Percentiles rank a stretch among this genome's conserved stretches.
These are phyloP conservation scores for Massariosphaeria phaeospora DNA, from an alignment of 495 filamentous ascomycete species.

Conservation along the genomic window DNA sequence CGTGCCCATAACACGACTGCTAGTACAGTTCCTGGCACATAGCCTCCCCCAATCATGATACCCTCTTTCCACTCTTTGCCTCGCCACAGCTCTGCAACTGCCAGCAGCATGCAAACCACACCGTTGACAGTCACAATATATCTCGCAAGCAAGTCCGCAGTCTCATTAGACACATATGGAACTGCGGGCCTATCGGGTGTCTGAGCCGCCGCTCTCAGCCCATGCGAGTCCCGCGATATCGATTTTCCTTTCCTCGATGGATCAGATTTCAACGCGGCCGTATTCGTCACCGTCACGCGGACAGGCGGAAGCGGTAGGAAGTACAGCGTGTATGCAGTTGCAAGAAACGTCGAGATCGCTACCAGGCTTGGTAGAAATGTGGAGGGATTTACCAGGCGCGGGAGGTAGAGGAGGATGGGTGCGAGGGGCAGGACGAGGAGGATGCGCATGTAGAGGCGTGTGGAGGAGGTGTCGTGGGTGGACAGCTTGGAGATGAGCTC, in stretches of 20 bases:
- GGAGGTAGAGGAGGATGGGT: constrained; percentile 22
- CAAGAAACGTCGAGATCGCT: constrained; percentile 15
- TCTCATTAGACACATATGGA: constrained; percentile 14
- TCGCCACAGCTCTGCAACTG: constrained; percentile 8
- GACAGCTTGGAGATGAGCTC: constrained; percentile 17
- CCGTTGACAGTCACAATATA: constrained; percentile 15
- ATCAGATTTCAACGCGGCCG: not conserved
- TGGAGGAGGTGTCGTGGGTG: constrained; percentile 21
- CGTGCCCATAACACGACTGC: constrained; percentile 21
- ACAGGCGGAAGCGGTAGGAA: constrained; percentile 27
- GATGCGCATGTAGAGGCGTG: constrained; percentile 26
- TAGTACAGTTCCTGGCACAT: constrained; percentile 26
- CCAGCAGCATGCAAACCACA: not conserved
- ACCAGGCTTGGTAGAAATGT: not conserved
- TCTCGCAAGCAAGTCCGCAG: not conserved
- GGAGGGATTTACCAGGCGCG: not conserved
- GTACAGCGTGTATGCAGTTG: constrained; percentile 28
- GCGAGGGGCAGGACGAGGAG: constrained; percentile 25
- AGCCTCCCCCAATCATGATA: constrained; percentile 27
- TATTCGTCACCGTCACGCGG: not conserved
- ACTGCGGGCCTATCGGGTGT: not conserved
- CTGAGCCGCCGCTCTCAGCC: not conserved
- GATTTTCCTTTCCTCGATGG: constrained; percentile 10
- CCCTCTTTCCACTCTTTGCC: constrained; percentile 20
- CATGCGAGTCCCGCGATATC: not conserved